Conservation (phyloP, 1,284 basidiomycete genomes). For the Fomitopsis schrenkii region DNA sequence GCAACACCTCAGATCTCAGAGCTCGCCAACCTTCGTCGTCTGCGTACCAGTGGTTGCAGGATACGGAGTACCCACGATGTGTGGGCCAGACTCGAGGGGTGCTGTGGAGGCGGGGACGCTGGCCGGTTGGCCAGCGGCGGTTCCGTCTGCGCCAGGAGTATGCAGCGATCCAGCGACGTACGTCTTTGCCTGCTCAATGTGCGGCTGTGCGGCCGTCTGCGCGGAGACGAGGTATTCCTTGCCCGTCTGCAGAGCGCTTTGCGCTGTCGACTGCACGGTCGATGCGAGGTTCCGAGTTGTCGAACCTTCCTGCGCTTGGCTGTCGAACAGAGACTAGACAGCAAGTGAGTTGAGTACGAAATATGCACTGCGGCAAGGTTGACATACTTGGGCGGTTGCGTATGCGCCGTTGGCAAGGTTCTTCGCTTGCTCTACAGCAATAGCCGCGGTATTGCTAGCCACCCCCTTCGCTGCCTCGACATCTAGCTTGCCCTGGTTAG, state of each 20-base stretch:
- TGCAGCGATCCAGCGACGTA: conserved; percentile 16
- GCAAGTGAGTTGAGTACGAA: not conserved
- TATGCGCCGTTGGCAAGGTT: conserved; percentile 39
- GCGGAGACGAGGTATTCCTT: conserved; percentile 39
- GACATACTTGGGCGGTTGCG: conserved; percentile 48
- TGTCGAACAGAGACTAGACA: conserved; percentile 24
- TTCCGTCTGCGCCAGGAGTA: conserved; percentile 4
- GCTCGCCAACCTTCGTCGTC: conserved; percentile 18
- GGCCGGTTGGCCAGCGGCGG: conserved; percentile 21
- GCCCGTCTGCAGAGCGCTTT: conserved; percentile 33
- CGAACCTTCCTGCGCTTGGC: conserved; percentile 6
- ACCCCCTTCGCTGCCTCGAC: conserved; percentile 40
- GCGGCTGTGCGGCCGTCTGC: conserved; percentile 34
- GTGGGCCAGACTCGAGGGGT: conserved; percentile 38
- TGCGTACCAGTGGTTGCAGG: conserved; percentile 24
- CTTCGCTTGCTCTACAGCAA: conserved; percentile 53
- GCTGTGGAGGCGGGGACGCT: conserved; percentile 35
- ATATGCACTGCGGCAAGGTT: not conserved
- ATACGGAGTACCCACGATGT: conserved; percentile 34
- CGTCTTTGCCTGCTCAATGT: conserved; percentile 25
- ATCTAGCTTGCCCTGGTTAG: conserved; percentile 47
- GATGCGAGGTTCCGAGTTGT: conserved; percentile 21
- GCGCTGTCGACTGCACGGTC: conserved; percentile 29
- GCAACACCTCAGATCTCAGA: conserved; percentile 3
- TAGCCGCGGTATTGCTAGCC: conserved; percentile 24